Evolutionary conservation across 2,329 filamentous ascomycete species (phyloP), one percentile per base, ranked within the genome.

Genomic region (Didymosphaeria variabile): DNA sequence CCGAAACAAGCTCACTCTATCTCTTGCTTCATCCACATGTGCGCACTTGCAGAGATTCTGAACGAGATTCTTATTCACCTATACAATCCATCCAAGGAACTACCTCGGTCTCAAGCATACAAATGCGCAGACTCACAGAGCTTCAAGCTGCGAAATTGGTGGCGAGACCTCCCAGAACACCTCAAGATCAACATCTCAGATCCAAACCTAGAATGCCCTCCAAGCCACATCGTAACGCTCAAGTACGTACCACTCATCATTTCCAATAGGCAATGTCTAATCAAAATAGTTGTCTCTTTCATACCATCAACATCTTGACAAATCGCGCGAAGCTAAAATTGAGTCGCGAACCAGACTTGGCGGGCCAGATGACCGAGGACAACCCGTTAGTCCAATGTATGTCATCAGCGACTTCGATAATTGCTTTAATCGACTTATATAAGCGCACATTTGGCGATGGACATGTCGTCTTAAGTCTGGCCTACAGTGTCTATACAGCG

Each of bases 11-110:
- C 61, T 2, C 61, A 61, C 46, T 64, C 61, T 2, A 61, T 61
- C 46, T 64, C 61, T 7, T 61, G 61, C 29, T 64, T 64, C 42
- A 64, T 61, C 4, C 58, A 64, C 21, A 60, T 64, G 50, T 64
- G 61, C 32, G 58, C 23, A 26, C 58, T 64, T n/a, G 51, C 61
- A 21, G 58, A 61, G 38, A 60, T 64, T n/a, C 45, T 64, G 5
- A 64, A 64, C 19, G 55, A 61, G 29, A 59, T 64, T 26, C 46
- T 64, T 17, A 61, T 59, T 5, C 46, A 64, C 44, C 44, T 59
- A 17, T 57, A 64, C 17, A 61, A 54, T 55, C 58, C 61, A 50
- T 57, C 56, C 3, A 46, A 29, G 5, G 40, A 59, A 5, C 46
- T 59, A 1, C 42, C 61, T 6, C 31, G 45, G 17, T 40, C 52